A percentile compares a stretch with the other conserved stretches of the same genome.
Evolutionary conservation across 805 yeast species (phyloP).

Genomic region (Teunomyces panamensis): DNA sequence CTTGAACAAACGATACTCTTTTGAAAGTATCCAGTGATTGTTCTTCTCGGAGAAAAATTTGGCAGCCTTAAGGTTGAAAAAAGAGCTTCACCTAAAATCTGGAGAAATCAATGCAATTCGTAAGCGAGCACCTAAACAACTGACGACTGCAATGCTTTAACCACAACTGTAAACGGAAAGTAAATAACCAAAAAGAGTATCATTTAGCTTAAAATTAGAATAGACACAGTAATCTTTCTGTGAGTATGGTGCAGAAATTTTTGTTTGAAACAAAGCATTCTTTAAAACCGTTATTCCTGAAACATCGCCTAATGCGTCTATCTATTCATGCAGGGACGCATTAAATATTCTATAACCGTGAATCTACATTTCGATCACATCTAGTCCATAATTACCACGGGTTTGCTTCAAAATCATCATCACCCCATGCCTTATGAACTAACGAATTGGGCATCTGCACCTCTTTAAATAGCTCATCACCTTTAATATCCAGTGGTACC

Average conservation of each 20-base stretch:
- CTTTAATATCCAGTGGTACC: slow-evolving; percentile 26
- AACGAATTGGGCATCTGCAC: slow-evolving; percentile 48
- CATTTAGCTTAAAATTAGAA: background rate
- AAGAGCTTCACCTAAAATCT: too few species aligned
- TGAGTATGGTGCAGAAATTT: background rate
- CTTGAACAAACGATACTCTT: too few species aligned
- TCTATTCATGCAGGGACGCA: background rate
- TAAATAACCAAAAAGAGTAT: background rate
- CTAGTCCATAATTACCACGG: slow-evolving; percentile 51
- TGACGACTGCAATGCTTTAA: too few species aligned
- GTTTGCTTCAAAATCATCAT: slow-evolving; percentile 52
- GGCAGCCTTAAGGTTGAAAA: too few species aligned
- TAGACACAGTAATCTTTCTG: background rate
- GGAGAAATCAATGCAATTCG: too few species aligned
- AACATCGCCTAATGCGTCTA: background rate
- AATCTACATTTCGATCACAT: background rate
- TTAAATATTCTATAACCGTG: background rate
- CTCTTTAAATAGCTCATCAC: slow-evolving; percentile 49
- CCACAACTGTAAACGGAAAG: background rate
- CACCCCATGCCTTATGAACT: slow-evolving; percentile 49
- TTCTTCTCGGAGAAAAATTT: too few species aligned
- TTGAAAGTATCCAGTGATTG: too few species aligned
- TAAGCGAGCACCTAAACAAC: too few species aligned
- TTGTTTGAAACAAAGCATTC: background rate
- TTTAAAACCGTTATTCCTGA: background rate